phyloP scores from a whole-genome alignment of 345 rosid genomes.

The Lepidium aucheri region DNA sequence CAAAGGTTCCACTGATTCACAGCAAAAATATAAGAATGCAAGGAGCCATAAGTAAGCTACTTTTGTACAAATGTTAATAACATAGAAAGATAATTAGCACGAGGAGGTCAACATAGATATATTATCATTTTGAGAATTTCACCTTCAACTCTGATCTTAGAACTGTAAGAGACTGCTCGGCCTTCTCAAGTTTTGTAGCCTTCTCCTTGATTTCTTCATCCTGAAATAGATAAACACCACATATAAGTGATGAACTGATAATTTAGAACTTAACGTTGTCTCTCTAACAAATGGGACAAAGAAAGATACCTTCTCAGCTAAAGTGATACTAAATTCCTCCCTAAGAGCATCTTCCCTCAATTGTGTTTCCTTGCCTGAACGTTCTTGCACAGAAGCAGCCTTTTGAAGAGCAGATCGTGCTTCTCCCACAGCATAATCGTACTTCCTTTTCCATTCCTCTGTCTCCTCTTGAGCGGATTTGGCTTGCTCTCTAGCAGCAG shows the following conservation, averaged over 20 bases:
- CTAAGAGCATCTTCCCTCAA: constrained; percentile 80
- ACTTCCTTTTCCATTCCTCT: constrained; percentile 90
- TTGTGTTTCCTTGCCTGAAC: constrained; percentile 67
- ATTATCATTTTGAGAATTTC: constrained; percentile 5
- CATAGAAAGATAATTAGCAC: not conserved
- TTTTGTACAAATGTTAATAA: not conserved
- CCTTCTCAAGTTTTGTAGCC: constrained; percentile 56
- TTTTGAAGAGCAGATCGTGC: constrained; percentile 89
- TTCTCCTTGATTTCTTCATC: constrained; percentile 77
- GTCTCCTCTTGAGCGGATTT: constrained; percentile 90
- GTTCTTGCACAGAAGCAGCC: constrained; percentile 80
- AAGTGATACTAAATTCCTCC: constrained; percentile 52
- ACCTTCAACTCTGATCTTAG: constrained; percentile 86
- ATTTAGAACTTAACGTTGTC: not conserved
- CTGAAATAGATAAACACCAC: constrained; percentile 36
- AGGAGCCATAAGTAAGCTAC: not conserved
- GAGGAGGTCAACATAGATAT: not conserved
- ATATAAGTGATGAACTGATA: not conserved
- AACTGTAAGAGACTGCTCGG: constrained; percentile 74
- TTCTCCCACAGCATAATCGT: constrained; percentile 75
- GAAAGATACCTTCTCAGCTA: constrained; percentile 62
- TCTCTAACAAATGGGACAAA: not conserved
- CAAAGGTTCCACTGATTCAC: not conserved
- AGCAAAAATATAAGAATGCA: not conserved
- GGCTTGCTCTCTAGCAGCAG: constrained; percentile 89